Percentiles rank a stretch among this genome's conserved stretches.
phyloP scores from a whole-genome alignment of 1,139 yeast species.

The Taiozyma sp. region DNA sequence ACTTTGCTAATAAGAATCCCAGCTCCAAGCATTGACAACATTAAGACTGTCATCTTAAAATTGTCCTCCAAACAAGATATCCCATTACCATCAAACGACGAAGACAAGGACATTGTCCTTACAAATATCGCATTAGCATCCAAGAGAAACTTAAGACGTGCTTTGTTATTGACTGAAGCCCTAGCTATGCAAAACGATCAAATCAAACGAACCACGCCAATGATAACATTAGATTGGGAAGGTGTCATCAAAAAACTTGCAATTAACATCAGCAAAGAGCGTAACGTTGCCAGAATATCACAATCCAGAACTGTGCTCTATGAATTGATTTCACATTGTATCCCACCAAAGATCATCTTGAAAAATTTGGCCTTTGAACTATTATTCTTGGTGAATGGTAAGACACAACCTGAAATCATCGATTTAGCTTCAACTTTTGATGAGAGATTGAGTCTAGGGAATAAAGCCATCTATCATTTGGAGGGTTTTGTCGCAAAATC shows the following conservation, averaged over 20 bases:
- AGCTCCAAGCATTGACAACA: slow-evolving; percentile 64
- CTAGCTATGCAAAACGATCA: slow-evolving; percentile 68
- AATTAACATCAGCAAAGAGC: slow-evolving; percentile 47
- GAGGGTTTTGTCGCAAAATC: slow-evolving; percentile 91
- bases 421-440: slow-evolving; percentile 72
- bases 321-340: slow-evolving; percentile 87
- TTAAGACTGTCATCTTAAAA: slow-evolving; percentile 43
- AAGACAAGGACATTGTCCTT: slow-evolving; percentile 38
- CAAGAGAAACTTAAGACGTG: slow-evolving; percentile 70
- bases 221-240: slow-evolving; percentile 82
- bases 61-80: slow-evolving; percentile 56
- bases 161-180: slow-evolving; percentile 79
- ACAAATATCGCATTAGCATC: slow-evolving; percentile 48
- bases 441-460: slow-evolving; percentile 82
- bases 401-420: slow-evolving; percentile 48
- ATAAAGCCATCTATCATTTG: slow-evolving; percentile 85
- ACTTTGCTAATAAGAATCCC: slow-evolving; percentile 82
- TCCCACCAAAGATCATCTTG: slow-evolving; percentile 76
- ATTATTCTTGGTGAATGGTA: slow-evolving; percentile 34
- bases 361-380: slow-evolving; percentile 61
- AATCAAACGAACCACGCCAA: slow-evolving; percentile 36
- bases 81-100: slow-evolving; percentile 33
- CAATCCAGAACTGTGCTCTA: slow-evolving; percentile 71
- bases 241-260: slow-evolving; percentile 65
- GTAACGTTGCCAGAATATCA: slow-evolving; percentile 68